Evolutionary conservation across 78 protist genomes (phyloP).

Genomic region (Dictyostelium purpureum): DNA sequence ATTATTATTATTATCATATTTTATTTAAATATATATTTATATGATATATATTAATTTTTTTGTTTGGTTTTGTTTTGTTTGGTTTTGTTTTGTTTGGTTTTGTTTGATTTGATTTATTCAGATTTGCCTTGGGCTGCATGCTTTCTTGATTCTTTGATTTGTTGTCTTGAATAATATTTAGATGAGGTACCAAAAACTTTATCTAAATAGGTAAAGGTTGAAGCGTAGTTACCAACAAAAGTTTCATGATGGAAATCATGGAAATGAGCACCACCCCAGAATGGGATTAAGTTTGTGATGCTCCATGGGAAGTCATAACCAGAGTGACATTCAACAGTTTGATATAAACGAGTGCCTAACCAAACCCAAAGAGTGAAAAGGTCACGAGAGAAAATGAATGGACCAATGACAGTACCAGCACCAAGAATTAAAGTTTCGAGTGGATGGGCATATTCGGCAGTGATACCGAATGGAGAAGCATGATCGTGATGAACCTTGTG

Average conservation of each 20-base stretch:
- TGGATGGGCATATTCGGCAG: slow-evolving; percentile 85
- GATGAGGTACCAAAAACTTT: slow-evolving; percentile 57
- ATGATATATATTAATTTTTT: background rate
- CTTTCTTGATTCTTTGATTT: background rate
- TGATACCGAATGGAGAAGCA: slow-evolving; percentile 73
- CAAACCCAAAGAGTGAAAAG: slow-evolving; percentile 74
- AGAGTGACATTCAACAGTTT: slow-evolving; percentile 78
- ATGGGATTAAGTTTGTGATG: slow-evolving; percentile 64
- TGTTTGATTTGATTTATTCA: background rate
- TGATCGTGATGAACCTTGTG: slow-evolving; percentile 84
- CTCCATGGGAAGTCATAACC: slow-evolving; percentile 84
- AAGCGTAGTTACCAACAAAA: slow-evolving; percentile 74
- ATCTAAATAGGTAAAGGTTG: slow-evolving; percentile 73
- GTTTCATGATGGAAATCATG: slow-evolving; percentile 85
- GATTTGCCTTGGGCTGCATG: background rate
- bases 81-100: background rate
- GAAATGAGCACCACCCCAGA: slow-evolving; percentile 84
- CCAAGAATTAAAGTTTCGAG: slow-evolving; percentile 72
- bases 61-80: background rate
- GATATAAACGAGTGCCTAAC: slow-evolving; percentile 69
- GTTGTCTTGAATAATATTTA: slow-evolving; percentile 11
- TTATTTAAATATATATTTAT: too few relatives aligned
- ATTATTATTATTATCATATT: too few relatives aligned
- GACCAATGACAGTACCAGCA: slow-evolving; percentile 79
- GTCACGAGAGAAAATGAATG: slow-evolving; percentile 71